Percentiles rank a stretch among this genome's conserved stretches.
Conservation (phyloP, 805 yeast species). For the Monosporozyma servazzii region DNA sequence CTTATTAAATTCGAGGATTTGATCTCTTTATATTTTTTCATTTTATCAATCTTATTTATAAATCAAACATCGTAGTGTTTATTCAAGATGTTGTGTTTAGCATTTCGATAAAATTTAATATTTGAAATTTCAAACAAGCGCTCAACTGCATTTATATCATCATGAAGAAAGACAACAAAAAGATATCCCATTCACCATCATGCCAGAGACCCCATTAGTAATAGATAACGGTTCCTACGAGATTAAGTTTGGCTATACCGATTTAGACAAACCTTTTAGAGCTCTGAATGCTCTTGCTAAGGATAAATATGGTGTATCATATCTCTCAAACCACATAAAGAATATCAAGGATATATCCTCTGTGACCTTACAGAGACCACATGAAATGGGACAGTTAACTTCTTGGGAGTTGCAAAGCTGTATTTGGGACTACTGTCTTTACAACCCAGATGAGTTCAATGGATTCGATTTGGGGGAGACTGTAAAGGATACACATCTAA, state of each 20-base stretch:
- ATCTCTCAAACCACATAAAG: conserved; percentile 61
- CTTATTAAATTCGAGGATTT: neutral
- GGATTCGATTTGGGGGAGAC: conserved; percentile 38
- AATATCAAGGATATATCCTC: conserved; percentile 67
- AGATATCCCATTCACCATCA: neutral
- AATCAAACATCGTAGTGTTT: neutral
- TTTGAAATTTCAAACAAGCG: neutral
- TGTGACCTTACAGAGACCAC: conserved; percentile 67
- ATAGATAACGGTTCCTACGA: conserved; percentile 87
- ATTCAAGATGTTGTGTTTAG: neutral
- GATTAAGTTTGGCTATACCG: conserved; percentile 54
- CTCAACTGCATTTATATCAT: neutral
- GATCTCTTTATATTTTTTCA: neutral
- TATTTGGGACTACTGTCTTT: conserved; percentile 78
- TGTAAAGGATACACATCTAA: conserved; percentile 45
- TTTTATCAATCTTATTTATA: neutral
- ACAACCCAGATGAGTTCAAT: conserved; percentile 35
- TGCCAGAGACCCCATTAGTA: conserved; percentile 34
- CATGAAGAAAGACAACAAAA: neutral
- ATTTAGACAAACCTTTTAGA: conserved; percentile 34
- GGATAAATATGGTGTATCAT: conserved; percentile 64
- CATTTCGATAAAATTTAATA: neutral
- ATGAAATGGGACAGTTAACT: conserved; percentile 77
- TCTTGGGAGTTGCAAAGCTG: conserved; percentile 88
- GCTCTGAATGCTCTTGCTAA: conserved; percentile 65